A percentile compares a stretch with the other conserved stretches of the same genome.
Evolutionary conservation across 2,329 filamentous ascomycete genomes (phyloP).

Genomic region (Cadophora luteo-olivacea): DNA sequence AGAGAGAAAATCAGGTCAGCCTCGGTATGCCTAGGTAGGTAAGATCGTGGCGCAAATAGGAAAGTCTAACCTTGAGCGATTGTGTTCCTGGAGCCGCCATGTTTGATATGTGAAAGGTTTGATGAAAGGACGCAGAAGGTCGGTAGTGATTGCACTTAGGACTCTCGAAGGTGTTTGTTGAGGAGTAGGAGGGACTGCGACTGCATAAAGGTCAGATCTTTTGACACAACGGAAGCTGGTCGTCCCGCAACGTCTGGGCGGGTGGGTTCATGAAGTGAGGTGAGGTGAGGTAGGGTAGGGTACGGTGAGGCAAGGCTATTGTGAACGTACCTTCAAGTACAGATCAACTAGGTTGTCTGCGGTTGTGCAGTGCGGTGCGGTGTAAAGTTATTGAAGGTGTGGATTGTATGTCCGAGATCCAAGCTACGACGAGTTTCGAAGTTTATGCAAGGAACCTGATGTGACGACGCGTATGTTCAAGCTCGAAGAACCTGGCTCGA

Average conservation of each 20-base stretch:
- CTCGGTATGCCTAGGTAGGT: slow-evolving; percentile 24
- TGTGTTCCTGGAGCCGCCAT: slow-evolving; percentile 83
- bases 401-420: slow-evolving; percentile 8
- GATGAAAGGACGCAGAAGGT: slow-evolving; percentile 24
- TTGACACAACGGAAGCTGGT: slow-evolving; percentile 41
- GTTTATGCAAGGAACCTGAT: slow-evolving; percentile 8
- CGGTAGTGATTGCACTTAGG: slow-evolving; percentile 21
- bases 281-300: slow-evolving; percentile 19
- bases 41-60: slow-evolving; percentile 17
- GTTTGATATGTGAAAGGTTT: slow-evolving; percentile 32
- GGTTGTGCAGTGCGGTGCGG: slow-evolving; percentile 7
- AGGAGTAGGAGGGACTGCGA: slow-evolving; percentile 29
- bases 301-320: slow-evolving; percentile 26
- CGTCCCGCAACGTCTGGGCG: slow-evolving; percentile 30
- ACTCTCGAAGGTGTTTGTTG: slow-evolving; percentile 34
- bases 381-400: background rate
- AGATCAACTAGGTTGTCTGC: slow-evolving; percentile 13
- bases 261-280: slow-evolving; percentile 21
- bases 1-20: slow-evolving; percentile 36
- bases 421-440: slow-evolving; percentile 15
- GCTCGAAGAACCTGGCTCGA: background rate
- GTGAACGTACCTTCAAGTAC: slow-evolving; percentile 19
- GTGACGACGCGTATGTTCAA: background rate
- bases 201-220: slow-evolving; percentile 41
- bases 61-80: slow-evolving; percentile 79